Evolutionary conservation across 345 rosid species (phyloP).

Genomic region (Brassica cretica): DNA sequence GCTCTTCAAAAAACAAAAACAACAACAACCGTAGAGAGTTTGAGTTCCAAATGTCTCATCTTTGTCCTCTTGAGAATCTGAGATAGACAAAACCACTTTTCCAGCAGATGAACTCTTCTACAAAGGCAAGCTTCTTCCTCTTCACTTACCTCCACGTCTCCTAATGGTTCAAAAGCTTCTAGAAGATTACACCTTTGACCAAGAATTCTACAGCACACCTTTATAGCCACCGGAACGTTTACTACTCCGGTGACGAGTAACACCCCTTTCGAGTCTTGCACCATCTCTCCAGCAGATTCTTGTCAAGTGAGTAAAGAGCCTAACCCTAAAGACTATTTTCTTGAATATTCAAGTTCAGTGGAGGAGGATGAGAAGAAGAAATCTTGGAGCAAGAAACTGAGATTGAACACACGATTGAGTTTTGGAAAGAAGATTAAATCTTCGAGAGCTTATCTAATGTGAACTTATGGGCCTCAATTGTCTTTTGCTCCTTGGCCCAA

Average conservation of each 20-base stretch:
- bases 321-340: conserved; percentile 57
- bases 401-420: conserved; percentile 55
- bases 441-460: conserved; percentile 60
- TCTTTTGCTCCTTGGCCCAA: too few species aligned
- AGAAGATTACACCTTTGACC: conserved; percentile 47
- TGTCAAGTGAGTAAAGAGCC: conserved; percentile 74
- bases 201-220: conserved; percentile 73
- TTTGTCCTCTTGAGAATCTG: conserved; percentile 33
- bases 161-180: conserved; percentile 75
- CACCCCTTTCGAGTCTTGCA: conserved; percentile 93
- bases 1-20: conserved; percentile 42
- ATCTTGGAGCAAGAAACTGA: conserved; percentile 70
- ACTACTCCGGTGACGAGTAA: conserved; percentile 59
- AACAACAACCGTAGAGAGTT: conserved; percentile 60
- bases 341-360: conserved; percentile 37
- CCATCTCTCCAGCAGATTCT: conserved; percentile 70
- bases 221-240: conserved; percentile 46
- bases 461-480: too few species aligned
- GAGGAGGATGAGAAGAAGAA: conserved; percentile 50
- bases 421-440: conserved; percentile 69
- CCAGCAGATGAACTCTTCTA: conserved; percentile 96
- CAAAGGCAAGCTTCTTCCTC: conserved; percentile 95
- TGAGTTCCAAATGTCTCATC: conserved; percentile 82
- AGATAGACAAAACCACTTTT: conserved; percentile 53
- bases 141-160: conserved; percentile 70